These are phyloP conservation scores for Colletotrichum sp. DNA, from an alignment of 2,329 filamentous ascomycete genomes.

Conservation along the genomic window DNA sequence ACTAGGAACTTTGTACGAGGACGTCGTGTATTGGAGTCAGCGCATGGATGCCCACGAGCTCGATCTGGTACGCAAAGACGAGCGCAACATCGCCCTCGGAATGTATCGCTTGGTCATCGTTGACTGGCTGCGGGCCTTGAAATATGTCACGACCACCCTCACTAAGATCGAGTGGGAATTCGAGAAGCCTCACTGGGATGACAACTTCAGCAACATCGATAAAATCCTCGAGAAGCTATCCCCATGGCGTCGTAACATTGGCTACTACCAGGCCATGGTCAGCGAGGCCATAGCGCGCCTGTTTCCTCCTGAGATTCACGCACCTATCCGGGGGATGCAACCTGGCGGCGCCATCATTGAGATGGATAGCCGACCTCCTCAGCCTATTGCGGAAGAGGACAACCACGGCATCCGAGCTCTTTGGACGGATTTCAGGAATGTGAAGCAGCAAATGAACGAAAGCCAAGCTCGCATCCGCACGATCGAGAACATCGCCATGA, in stretches of 20 bases:
- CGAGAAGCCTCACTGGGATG: background rate
- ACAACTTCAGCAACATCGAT: background rate
- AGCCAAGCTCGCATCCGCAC: background rate
- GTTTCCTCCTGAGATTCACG: background rate
- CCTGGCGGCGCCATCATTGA: background rate
- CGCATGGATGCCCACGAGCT: background rate
- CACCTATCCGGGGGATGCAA: background rate
- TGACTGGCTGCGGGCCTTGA: background rate
- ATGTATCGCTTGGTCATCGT: background rate
- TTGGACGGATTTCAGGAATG: background rate
- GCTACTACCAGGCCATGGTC: background rate
- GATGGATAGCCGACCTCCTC: background rate
- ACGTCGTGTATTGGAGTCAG: background rate
- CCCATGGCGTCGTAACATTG: background rate
- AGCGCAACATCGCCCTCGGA: background rate
- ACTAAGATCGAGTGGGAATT: background rate
- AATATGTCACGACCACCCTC: background rate
- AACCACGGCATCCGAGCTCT: background rate
- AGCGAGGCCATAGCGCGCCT: background rate
- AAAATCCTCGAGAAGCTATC: background rate
- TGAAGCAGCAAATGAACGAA: background rate
- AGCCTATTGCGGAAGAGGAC: background rate
- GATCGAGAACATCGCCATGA: background rate
- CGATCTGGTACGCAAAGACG: background rate
- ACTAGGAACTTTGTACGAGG: background rate